Evolutionary conservation across 2,329 filamentous ascomycete genomes (phyloP), one percentile per base, ranked within the genome.

Genomic region (Dissoconium aciculare): DNA sequence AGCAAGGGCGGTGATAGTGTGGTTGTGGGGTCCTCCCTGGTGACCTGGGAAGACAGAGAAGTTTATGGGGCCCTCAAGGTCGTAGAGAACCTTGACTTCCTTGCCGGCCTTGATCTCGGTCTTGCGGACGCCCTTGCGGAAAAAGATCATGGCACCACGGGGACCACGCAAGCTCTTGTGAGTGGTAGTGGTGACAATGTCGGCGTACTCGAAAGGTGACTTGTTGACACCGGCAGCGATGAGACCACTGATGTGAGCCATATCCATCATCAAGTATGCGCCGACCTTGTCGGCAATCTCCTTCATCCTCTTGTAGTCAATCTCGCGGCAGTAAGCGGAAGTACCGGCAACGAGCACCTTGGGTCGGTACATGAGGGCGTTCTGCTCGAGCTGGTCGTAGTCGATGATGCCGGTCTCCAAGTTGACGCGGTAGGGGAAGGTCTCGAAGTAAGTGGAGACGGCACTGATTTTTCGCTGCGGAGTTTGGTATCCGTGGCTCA

Each of bases 91-190:
- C 34, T 50, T 40, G 11, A 53, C 30, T 66, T 87, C 72, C 64
- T 93, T 87, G 51, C 84, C 84, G 38, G 79, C 76, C 71, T 94
- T 94, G 60, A 79, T 66, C 55, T 95, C 82, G 32, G 78, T 78
- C 51, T 78, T 83, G 52, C 87, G 80, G 39, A 94, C 77, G 41
- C 89, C 89, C 68, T 92, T 94, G 62, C 89, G 82, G 76, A 85
- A 98, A 74, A 98, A 98, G 65, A 98, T 98, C 89, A 98, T 98
- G 56, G 89, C 89, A 53, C 89, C 89, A 57, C 89, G 83, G 37
- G 89, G 89, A 37, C 89, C 89, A 61, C 89, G 84, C 47, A 98
- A 79, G 33, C 85, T 94, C 72, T 98, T 98, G 75, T 98, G 89
- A 27, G 89, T 98, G 40, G 89, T 98, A 41, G 89, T 98, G 41